Evolutionary conservation across 1,139 yeast genomes (phyloP).

Genomic region (Blastobotrys indianensis): DNA sequence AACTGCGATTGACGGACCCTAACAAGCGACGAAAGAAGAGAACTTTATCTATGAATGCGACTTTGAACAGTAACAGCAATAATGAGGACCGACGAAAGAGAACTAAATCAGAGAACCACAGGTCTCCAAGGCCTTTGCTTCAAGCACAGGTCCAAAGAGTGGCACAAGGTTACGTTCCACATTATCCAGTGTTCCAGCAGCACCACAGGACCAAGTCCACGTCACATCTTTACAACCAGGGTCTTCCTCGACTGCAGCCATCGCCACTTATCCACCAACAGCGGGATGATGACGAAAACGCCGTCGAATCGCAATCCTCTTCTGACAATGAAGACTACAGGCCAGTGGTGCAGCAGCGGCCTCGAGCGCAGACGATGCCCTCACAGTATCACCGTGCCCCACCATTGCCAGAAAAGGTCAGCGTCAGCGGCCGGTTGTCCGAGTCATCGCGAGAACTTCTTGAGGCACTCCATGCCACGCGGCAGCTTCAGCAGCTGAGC

Average conservation of each 20-base stretch:
- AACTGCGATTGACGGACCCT: conserved; percentile 17
- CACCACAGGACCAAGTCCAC: no score
- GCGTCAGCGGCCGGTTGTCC: conserved; percentile 21
- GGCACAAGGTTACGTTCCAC: no score
- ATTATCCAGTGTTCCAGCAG: no score
- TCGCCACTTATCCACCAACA: neutral
- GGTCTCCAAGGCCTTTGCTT: no score
- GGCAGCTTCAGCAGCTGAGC: conserved; percentile 37
- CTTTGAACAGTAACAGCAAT: conserved; percentile 13
- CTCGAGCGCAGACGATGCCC: conserved; percentile 8
- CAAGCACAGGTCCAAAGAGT: no score
- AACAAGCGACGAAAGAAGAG: conserved; percentile 22
- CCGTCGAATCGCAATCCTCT: conserved; percentile 6
- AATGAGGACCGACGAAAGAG: conserved; percentile 9
- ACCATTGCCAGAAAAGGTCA: conserved; percentile 24
- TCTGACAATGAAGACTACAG: conserved; percentile 6
- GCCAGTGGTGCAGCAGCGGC: conserved; percentile 1
- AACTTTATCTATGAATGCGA: conserved; percentile 1
- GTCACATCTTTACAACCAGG: no score
- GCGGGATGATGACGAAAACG: conserved; percentile 2
- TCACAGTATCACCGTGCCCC: conserved; percentile 15
- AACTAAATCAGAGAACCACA: no score
- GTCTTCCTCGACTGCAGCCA: no score
- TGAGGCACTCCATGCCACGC: conserved; percentile 38
- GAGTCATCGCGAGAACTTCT: conserved; percentile 32